These are phyloP conservation scores for Euphorbia neoarborescens DNA, from an alignment of 441 rosid genomes.

Conservation along the genomic window DNA sequence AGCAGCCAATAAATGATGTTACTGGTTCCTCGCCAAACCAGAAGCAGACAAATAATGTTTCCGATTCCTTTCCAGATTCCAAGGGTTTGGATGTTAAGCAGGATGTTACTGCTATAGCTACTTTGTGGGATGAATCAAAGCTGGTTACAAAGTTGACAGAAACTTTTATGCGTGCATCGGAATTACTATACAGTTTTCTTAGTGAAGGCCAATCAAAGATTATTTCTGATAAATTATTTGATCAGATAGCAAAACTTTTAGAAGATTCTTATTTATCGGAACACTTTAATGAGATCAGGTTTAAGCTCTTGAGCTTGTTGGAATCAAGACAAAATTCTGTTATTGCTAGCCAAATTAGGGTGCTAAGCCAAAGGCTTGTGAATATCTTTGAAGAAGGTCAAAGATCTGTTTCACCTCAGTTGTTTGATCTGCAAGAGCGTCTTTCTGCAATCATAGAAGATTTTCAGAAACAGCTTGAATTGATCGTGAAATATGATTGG, in stretches of 20 bases:
- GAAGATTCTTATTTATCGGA: conserved; percentile 71
- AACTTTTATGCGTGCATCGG: conserved; percentile 67
- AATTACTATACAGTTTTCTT: conserved; percentile 74
- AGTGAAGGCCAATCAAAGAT: conserved; percentile 68
- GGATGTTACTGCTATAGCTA: conserved; percentile 29
- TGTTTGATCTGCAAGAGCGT: conserved; percentile 78
- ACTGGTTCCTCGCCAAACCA: conserved; percentile 20
- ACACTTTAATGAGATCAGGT: conserved; percentile 62
- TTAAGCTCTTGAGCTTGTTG: conserved; percentile 58
- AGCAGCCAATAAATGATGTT: conserved; percentile 8
- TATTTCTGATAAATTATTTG: conserved; percentile 74
- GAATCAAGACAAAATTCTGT: conserved; percentile 66
- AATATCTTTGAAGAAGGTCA: conserved; percentile 73
- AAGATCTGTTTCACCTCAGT: conserved; percentile 68
- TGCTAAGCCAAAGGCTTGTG: conserved; percentile 62
- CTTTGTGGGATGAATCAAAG: conserved; percentile 67
- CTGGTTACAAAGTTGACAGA: conserved; percentile 60
- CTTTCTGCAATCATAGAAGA: conserved; percentile 73
- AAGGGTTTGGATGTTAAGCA: conserved; percentile 31
- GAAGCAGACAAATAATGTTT: conserved; percentile 9
- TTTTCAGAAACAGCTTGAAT: conserved; percentile 84
- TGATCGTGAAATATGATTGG: conserved; percentile 87
- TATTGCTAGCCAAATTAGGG: conserved; percentile 59
- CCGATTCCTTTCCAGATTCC: conserved; percentile 24
- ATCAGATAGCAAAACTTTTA: conserved; percentile 69